phyloP scores from a whole-genome alignment of 179 eudicot genomes.

The Beta lomatogona region DNA sequence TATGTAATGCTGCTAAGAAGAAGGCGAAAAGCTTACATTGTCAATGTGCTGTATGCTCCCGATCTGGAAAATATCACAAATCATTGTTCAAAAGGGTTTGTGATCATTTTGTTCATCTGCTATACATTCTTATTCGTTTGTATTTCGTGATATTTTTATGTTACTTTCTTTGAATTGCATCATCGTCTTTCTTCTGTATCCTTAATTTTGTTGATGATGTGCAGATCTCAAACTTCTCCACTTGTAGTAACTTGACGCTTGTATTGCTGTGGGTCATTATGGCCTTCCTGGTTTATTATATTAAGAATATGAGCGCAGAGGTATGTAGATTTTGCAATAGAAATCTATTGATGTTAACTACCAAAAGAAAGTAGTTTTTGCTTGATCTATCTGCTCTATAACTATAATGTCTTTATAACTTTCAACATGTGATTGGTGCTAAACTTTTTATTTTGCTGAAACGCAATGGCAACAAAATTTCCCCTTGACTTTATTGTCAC shows the following conservation, averaged over 20 bases:
- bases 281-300: constrained; percentile 73
- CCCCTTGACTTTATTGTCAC: background rate
- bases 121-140: background rate
- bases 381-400: background rate
- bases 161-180: background rate
- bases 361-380: no score
- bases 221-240: constrained; percentile 72
- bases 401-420: background rate
- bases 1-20: constrained; percentile 69
- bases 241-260: constrained; percentile 79
- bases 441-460: no score
- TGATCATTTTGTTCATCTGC: constrained; percentile 1
- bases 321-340: constrained; percentile 35
- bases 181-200: background rate
- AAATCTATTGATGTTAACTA: background rate
- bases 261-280: constrained; percentile 81
- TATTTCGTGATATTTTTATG: background rate
- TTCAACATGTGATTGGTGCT: background rate
- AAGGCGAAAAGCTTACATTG: constrained; percentile 68
- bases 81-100: constrained; percentile 67
- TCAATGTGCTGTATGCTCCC: constrained; percentile 68
- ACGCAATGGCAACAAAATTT: no score
- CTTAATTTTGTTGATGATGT: constrained; percentile 19
- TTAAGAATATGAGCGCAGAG: constrained; percentile 76
- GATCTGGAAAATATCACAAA: constrained; percentile 85